Conservation (phyloP, 495 filamentous ascomycete species). For the Endocarpon pusillum region DNA sequence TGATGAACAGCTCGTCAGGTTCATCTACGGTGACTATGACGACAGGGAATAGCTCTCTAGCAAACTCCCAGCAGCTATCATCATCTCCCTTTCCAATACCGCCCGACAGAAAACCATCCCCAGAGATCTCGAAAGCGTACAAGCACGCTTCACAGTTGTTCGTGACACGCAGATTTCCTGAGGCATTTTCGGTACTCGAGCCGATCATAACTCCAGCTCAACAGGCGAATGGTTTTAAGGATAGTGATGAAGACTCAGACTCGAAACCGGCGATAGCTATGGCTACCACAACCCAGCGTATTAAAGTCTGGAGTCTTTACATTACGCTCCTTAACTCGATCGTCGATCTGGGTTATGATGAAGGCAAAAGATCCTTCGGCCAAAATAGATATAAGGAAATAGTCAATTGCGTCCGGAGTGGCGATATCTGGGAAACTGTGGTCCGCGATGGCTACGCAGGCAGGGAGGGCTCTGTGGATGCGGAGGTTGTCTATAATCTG, state of each 20-base stretch:
- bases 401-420: constrained; percentile 64
- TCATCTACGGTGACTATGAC: not conserved
- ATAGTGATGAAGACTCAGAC: constrained; percentile 20
- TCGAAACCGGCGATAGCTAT: constrained; percentile 47
- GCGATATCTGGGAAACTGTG: constrained; percentile 83
- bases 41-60: too few relatives aligned
- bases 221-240: constrained; percentile 14
- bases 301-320: constrained; percentile 96
- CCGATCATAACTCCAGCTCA: constrained; percentile 45
- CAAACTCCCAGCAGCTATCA: constrained; percentile 28
- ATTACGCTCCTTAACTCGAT: constrained; percentile 83
- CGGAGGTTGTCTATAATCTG: constrained; percentile 88
- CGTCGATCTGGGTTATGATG: constrained; percentile 71
- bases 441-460: constrained; percentile 72
- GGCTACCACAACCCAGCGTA: constrained; percentile 57
- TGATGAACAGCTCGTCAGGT: not conserved
- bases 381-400: constrained; percentile 65
- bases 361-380: constrained; percentile 77
- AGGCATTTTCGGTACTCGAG: constrained; percentile 66
- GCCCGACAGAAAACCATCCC: constrained; percentile 36
- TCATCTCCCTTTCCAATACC: constrained; percentile 32
- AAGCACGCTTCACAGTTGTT: constrained; percentile 82
- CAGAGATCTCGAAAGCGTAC: constrained; percentile 67
- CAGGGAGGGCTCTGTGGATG: constrained; percentile 75
- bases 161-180: constrained; percentile 76